Percentiles rank a stretch among this genome's conserved stretches.
Evolutionary conservation across 2,329 filamentous ascomycete species (phyloP).

Genomic region (Botrytis porri): DNA sequence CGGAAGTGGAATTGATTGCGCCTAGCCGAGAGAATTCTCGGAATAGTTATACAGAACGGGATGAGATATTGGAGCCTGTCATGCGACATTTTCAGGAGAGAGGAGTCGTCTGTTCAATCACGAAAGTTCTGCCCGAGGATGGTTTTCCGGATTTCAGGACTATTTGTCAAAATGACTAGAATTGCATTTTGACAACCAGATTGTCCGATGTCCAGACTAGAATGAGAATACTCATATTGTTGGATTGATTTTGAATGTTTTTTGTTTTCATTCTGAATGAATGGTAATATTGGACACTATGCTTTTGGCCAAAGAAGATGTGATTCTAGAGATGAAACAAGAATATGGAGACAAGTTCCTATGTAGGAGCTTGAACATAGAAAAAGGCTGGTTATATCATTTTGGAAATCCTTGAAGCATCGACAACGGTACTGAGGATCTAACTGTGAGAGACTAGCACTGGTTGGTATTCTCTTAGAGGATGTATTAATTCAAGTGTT

Average conservation of each 20-base stretch:
- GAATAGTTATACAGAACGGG: background rate
- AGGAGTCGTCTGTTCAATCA: background rate
- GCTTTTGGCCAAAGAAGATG: background rate
- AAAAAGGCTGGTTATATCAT: background rate
- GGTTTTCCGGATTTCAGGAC: background rate
- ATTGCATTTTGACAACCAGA: background rate
- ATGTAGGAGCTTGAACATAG: background rate
- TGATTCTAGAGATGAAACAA: background rate
- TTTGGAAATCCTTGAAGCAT: background rate
- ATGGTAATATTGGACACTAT: background rate
- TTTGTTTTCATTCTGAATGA: too few species aligned
- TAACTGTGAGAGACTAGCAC: background rate
- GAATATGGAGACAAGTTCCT: background rate
- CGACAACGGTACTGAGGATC: accelerated
- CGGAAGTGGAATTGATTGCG: background rate
- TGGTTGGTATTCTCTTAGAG: background rate
- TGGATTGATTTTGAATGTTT: too few species aligned
- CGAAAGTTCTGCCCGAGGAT: accelerated
- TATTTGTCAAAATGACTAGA: background rate
- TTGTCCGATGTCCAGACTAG: background rate
- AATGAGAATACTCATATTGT: too few species aligned
- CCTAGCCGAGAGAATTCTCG: background rate
- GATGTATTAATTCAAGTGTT: background rate
- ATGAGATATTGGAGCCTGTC: background rate
- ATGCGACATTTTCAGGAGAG: background rate